Evolutionary conservation across 441 rosid genomes (phyloP), one percentile per base, ranked within the genome.

Genomic region (Daphne laureola): DNA sequence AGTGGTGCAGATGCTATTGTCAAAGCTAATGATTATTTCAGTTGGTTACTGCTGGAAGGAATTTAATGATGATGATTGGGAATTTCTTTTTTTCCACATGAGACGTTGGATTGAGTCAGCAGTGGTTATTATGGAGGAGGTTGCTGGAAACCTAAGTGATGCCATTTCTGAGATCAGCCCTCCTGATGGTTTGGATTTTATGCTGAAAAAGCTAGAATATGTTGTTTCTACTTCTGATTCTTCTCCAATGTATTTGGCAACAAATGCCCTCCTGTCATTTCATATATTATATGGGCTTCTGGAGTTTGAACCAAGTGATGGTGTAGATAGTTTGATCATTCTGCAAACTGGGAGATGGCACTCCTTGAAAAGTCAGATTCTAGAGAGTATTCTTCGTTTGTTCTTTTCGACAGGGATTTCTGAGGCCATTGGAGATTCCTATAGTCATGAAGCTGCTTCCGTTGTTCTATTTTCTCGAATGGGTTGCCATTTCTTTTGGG

Each of bases 41-140:
- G 79, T 87, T 68, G 84, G 82, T 66, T 93, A 87, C 81, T 93
- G 97, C 78, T 84, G 95, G 75, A 65, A 77, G 54, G 93, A 90
- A 43, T 87, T 93, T 70, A 56, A 61, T 26, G 89, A 79, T 65
- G 95, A 81, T 55, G 98, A 93, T 67, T 93, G 98, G 96, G 84
- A 79, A 21, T 90, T 89, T 59, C 74, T 83, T 60, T 81, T 85
- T 49, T 78, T 69, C 46, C 78, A 75, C 44, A 58, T 77, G 63
- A 89, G 75, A 73, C 59, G 80, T 69, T 87, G 82, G 88, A 82
- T 87, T 71, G 96, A 93, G 72, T 83, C 95, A 53, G 89, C 82
- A 18, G 97, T 93, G 64, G 89, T 93, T 60, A 69, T 78, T 56
- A 80, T 86, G 89, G 98, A 93, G 77, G 96, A 93, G 64, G 73